Conservation (phyloP, 1,139 yeast species). For the Yamadazyma siamensis region DNA sequence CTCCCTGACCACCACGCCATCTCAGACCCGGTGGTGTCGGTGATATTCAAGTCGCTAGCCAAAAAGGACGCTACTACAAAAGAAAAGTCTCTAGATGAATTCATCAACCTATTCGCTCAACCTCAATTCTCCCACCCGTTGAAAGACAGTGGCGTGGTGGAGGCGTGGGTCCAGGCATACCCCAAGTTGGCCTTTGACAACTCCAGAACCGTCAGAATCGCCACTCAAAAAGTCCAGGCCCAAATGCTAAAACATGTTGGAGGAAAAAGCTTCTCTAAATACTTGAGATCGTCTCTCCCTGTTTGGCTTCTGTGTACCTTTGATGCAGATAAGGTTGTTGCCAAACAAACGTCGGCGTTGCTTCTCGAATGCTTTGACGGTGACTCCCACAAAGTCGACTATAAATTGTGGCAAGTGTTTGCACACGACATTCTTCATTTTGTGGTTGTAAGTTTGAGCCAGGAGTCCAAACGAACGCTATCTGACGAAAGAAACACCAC, state of each 20-base stretch:
- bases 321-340: constrained; percentile 65
- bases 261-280: constrained; percentile 56
- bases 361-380: constrained; percentile 55
- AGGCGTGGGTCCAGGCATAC: constrained; percentile 78
- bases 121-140: constrained; percentile 13
- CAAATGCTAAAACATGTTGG: constrained; percentile 49
- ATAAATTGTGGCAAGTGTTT: constrained; percentile 59
- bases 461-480: constrained; percentile 60
- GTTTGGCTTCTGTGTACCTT: constrained; percentile 67
- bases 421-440: constrained; percentile 53
- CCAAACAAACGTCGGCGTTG: constrained; percentile 45
- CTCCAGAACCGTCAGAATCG: constrained; percentile 58
- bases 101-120: constrained; percentile 30
- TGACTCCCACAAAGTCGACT: constrained; percentile 50
- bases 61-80: constrained; percentile 82
- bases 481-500: constrained; percentile 75
- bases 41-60: constrained; percentile 68
- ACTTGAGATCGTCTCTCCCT: constrained; percentile 68
- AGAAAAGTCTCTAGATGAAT: constrained; percentile 70
- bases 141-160: constrained; percentile 47
- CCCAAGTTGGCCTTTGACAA: constrained; percentile 75
- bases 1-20: constrained; percentile 67
- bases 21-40: constrained; percentile 53
- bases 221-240: constrained; percentile 65
- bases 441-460: constrained; percentile 47